A percentile compares a stretch with the other conserved stretches of the same genome.
Evolutionary conservation across 129 eudicot genomes (phyloP).

Genomic region (Centrapalus pauciflorus): DNA sequence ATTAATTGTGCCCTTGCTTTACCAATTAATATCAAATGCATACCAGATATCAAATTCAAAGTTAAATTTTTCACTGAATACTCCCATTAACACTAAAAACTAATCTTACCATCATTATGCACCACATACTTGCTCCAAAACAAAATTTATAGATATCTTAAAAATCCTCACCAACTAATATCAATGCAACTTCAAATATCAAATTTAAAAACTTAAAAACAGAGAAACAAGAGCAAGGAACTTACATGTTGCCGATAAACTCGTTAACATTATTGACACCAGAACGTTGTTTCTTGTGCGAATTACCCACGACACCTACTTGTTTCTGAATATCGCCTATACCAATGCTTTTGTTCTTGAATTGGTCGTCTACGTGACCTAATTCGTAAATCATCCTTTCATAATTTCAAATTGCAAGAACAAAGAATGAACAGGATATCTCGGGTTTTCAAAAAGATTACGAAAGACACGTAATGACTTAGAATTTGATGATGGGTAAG

Average conservation of each 20-base stretch:
- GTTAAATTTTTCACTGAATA: neutral
- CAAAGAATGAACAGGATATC: neutral
- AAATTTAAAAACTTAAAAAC: neutral
- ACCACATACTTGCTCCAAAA: neutral
- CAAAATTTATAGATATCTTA: neutral
- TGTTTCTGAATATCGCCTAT: conserved; percentile 6
- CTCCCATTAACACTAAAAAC: conserved; percentile 2
- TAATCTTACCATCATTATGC: neutral
- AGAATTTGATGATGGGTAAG: neutral
- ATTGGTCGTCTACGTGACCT: conserved; percentile 24
- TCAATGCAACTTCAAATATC: neutral
- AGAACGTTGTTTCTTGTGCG: conserved; percentile 12
- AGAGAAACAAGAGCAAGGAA: neutral
- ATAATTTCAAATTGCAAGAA: conserved; percentile 27
- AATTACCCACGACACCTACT: conserved; percentile 10
- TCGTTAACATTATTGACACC: conserved; percentile 29
- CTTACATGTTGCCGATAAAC: conserved; percentile 34
- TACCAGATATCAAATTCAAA: too few relatives aligned
- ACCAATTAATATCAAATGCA: too few relatives aligned
- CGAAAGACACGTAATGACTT: conserved; percentile 9
- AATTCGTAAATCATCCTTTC: conserved; percentile 38
- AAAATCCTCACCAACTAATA: neutral
- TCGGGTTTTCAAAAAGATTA: neutral
- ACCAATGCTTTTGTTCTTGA: conserved; percentile 19
- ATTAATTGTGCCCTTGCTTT: conserved; percentile 4